Evolutionary conservation across 495 filamentous ascomycete genomes (phyloP), one percentile per base, ranked within the genome.

Genomic region (Annulohypoxylon maeteangense): DNA sequence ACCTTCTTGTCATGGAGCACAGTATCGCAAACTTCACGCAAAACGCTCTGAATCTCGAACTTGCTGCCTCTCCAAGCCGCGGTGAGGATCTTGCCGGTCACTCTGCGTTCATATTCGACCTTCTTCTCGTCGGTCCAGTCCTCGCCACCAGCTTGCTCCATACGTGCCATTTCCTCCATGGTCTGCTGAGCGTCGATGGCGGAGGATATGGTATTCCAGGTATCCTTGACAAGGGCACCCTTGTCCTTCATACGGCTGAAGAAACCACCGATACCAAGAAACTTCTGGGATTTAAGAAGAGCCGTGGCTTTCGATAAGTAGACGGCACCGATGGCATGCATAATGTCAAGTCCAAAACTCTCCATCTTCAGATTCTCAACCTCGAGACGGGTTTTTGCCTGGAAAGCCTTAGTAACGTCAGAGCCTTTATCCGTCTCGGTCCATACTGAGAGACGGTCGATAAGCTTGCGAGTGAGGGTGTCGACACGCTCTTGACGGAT

Each of bases 361-460:
- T 99, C 95, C 93, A 99, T 98, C 84, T 98, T 99, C 71, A 98
- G 81, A 72, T 98, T 96, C 84, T 99, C 95, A 12, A 97, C 93
- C 80, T 98, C 96, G 25, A 97, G 88, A n/a, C 90, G 87, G 20
- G 89, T 97, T 86, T 98, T 97, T 76, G 93, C 92, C 75, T 93
- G 90, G 80, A 98, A 99, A 1, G 96, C 93, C 40, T 80, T 80
- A 3, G 94, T 98, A 8, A 97, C 92, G 76, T 96, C 93, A 1
- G 78, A 45, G 29, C 90, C 89, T 82, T 95, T 96, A 82, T 98
- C 96, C 3, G 94, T 97, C 80, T 99, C 95, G 10, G 95, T 98
- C 94, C 94, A 98, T 7, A 98, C 90, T 69, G 90, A 95, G 75
- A 99, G 89, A 50, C 94, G 90, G 76, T 97, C 92, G 31, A 97